Percentiles rank a stretch among this genome's conserved stretches.
These are phyloP conservation scores for Fraxinus pennsylvanica DNA, from an alignment of 257 asterid genomes.

Conservation along the genomic window DNA sequence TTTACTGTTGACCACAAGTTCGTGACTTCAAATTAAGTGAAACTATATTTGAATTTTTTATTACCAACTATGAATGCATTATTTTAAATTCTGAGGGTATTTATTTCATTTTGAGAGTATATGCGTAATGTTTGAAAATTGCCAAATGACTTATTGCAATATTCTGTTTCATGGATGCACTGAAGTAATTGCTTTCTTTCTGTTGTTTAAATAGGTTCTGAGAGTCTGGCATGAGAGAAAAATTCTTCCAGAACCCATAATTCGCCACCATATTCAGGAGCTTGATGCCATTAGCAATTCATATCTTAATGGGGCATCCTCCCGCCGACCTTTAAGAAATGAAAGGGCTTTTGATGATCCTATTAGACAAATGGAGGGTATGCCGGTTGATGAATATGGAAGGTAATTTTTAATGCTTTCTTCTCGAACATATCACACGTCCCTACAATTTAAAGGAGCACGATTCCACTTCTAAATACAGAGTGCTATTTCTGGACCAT, in stretches of 20 bases:
- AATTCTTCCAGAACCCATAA: constrained; percentile 75
- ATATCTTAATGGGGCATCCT: constrained; percentile 50
- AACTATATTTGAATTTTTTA: not conserved
- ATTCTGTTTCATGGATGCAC: not conserved
- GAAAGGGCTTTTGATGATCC: constrained; percentile 94
- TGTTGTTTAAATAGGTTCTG: constrained; percentile 61
- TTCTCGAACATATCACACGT: not conserved
- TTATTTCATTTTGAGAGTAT: not conserved
- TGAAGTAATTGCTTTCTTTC: constrained; percentile 8
- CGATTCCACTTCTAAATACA: not conserved
- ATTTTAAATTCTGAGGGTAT: not conserved
- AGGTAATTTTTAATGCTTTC: constrained; percentile 45
- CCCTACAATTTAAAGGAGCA: not conserved
- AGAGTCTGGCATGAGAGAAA: constrained; percentile 91
- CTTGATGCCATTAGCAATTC: constrained; percentile 71
- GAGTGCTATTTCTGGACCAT: not conserved
- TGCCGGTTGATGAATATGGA: constrained; percentile 92
- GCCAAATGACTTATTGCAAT: not conserved
- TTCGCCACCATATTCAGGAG: constrained; percentile 79
- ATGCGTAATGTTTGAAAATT: not conserved
- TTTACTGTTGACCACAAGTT: not conserved
- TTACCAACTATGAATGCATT: not conserved
- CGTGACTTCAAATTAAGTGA: not conserved
- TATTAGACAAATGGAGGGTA: constrained; percentile 88
- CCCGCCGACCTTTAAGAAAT: constrained; percentile 66